phyloP scores from a whole-genome alignment of 257 asterid species.

The Perilla frutescens region DNA sequence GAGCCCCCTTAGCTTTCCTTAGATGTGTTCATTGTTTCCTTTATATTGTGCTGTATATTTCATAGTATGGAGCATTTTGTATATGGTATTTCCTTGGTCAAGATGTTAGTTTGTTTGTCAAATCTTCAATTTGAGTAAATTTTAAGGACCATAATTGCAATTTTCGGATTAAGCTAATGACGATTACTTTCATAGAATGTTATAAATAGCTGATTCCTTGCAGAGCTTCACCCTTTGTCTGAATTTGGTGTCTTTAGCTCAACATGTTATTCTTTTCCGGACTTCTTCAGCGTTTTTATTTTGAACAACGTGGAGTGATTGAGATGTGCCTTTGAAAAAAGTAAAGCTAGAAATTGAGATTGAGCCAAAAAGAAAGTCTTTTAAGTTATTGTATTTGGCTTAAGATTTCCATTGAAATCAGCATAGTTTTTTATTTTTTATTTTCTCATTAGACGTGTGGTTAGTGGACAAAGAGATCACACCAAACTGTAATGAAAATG shows the following conservation, averaged over 20 bases:
- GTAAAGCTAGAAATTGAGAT: constrained; percentile 19
- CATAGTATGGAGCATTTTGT: background rate
- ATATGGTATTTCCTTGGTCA: constrained; percentile 13
- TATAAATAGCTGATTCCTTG: constrained; percentile 5
- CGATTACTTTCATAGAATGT: background rate
- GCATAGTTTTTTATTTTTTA: background rate
- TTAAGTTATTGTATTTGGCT: constrained; percentile 16
- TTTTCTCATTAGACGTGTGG: constrained; percentile 33
- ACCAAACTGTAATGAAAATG: constrained; percentile 48
- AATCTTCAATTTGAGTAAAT: constrained; percentile 29
- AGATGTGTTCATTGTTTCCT: constrained; percentile 12
- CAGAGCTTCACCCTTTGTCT: constrained; percentile 27
- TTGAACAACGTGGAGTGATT: constrained; percentile 11
- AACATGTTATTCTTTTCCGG: constrained; percentile 1
- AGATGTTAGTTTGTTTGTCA: constrained; percentile 12
- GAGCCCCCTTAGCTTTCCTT: constrained; percentile 40
- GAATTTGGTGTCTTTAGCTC: constrained; percentile 33
- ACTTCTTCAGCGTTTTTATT: background rate
- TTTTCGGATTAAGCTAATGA: constrained; percentile 10
- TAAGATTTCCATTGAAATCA: constrained; percentile 36
- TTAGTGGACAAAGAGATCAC: constrained; percentile 50
- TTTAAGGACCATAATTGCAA: background rate
- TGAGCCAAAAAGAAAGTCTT: constrained; percentile 23
- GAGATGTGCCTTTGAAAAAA: constrained; percentile 17
- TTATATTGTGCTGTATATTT: background rate